These are phyloP conservation scores for Fusarium subtropicale DNA, from an alignment of 2,329 filamentous ascomycete genomes.

Conservation along the genomic window DNA sequence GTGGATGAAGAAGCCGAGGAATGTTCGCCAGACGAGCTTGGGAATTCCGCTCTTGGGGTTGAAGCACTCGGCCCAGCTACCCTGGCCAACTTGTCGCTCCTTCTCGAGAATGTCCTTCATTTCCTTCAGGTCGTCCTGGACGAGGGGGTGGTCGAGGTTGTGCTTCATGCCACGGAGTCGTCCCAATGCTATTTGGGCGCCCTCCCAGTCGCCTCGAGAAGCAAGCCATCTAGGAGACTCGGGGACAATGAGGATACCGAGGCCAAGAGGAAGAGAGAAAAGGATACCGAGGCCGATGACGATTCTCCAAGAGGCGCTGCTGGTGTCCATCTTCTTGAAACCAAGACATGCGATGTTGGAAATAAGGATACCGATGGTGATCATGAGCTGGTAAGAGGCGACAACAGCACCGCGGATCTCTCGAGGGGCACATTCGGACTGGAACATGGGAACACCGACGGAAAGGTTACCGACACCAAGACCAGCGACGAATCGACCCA, in stretches of 20 bases:
- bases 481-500: slow-evolving; percentile 74
- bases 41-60: slow-evolving; percentile 63
- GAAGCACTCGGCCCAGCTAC: slow-evolving; percentile 71
- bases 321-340: slow-evolving; percentile 57
- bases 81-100: slow-evolving; percentile 58
- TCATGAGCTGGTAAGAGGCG: slow-evolving; percentile 79
- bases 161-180: slow-evolving; percentile 64
- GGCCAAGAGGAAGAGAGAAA: slow-evolving; percentile 63
- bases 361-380: slow-evolving; percentile 75
- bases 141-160: slow-evolving; percentile 56
- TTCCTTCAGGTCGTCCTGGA: slow-evolving; percentile 65
- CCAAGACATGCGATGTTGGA: slow-evolving; percentile 67
- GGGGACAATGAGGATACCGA: slow-evolving; percentile 65
- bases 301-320: slow-evolving; percentile 68
- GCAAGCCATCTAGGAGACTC: slow-evolving; percentile 70
- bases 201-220: slow-evolving; percentile 59
- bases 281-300: slow-evolving; percentile 68
- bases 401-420: slow-evolving; percentile 73
- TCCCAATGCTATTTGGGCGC: slow-evolving; percentile 62
- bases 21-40: slow-evolving; percentile 71
- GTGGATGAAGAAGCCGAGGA: slow-evolving; percentile 72
- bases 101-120: slow-evolving; percentile 62
- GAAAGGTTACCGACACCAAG: slow-evolving; percentile 75
- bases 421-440: slow-evolving; percentile 71
- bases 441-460: slow-evolving; percentile 74